These are phyloP conservation scores for Cadophora sp. DNA, from an alignment of 2,329 filamentous ascomycete genomes.

Conservation along the genomic window DNA sequence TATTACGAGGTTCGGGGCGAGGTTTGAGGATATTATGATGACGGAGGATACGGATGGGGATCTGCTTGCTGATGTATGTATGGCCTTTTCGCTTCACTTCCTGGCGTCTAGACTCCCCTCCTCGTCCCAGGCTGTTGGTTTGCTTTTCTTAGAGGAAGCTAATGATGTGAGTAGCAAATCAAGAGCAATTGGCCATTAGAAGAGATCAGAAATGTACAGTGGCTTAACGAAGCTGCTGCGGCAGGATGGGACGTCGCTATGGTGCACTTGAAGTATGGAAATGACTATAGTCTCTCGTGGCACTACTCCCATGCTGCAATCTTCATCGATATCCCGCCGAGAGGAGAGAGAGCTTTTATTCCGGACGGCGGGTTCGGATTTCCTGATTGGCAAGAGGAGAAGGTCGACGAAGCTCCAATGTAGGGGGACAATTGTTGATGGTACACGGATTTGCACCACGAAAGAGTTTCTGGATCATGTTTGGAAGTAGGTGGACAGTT, in stretches of 20 bases:
- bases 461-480: too few relatives aligned
- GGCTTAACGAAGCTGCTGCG: constrained; percentile 26
- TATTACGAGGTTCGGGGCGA: neutral
- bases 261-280: constrained; percentile 24
- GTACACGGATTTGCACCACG: too few relatives aligned
- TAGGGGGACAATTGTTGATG: too few relatives aligned
- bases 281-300: constrained; percentile 26
- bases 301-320: constrained; percentile 32
- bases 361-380: neutral
- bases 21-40: neutral
- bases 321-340: constrained; percentile 25
- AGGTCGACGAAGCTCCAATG: neutral
- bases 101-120: too few relatives aligned
- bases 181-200: neutral
- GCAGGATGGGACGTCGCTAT: constrained; percentile 29
- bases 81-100: neutral
- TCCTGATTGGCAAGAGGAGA: neutral
- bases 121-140: too few relatives aligned
- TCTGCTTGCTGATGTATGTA: neutral
- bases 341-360: neutral
- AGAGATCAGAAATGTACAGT: constrained; percentile 14
- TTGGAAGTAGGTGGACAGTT: too few relatives aligned
- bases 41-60: neutral
- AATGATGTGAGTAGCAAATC: neutral
- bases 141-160: too few relatives aligned